Evolutionary conservation across 148 eudicot species (phyloP).

Genomic region (Chenopodium suecicum): DNA sequence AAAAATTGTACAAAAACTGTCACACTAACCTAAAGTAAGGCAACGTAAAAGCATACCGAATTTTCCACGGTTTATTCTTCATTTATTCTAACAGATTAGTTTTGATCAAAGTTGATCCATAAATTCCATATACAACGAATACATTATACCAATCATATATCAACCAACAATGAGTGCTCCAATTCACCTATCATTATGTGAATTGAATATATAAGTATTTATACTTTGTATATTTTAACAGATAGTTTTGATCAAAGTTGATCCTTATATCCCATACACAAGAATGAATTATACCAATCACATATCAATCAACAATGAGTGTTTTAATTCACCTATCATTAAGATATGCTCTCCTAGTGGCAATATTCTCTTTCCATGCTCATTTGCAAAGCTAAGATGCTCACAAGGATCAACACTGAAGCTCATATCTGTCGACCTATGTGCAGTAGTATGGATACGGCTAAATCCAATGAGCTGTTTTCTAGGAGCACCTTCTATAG

Average conservation of each 20-base stretch:
- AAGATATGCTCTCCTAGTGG: slow-evolving; percentile 66
- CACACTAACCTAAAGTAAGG: no score
- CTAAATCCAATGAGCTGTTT: slow-evolving; percentile 78
- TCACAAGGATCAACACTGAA: slow-evolving; percentile 68
- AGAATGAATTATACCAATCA: slow-evolving; percentile 18
- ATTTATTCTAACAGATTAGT: no score
- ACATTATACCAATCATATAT: slow-evolving; percentile 19
- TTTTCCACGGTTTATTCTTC: no score
- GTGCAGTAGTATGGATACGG: slow-evolving; percentile 48
- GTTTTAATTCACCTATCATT: slow-evolving; percentile 52
- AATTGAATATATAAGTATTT: no score
- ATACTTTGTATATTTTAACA: no score
- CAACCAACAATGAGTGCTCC: slow-evolving; percentile 53
- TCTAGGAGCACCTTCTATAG: slow-evolving; percentile 52
- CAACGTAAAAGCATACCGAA: no score
- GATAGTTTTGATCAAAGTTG: no score
- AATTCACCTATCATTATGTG: slow-evolving; percentile 44
- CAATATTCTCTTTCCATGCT: slow-evolving; percentile 68
- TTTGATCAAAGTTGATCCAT: no score
- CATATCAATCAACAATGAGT: slow-evolving; percentile 40
- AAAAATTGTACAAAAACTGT: no score
- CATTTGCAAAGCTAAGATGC: slow-evolving; percentile 69
- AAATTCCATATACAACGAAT: no score
- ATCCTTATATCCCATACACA: no score
- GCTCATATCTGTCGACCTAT: slow-evolving; percentile 35